phyloP scores from a whole-genome alignment of 352 stramenopile species.

The Phytopythium ostracodes region DNA sequence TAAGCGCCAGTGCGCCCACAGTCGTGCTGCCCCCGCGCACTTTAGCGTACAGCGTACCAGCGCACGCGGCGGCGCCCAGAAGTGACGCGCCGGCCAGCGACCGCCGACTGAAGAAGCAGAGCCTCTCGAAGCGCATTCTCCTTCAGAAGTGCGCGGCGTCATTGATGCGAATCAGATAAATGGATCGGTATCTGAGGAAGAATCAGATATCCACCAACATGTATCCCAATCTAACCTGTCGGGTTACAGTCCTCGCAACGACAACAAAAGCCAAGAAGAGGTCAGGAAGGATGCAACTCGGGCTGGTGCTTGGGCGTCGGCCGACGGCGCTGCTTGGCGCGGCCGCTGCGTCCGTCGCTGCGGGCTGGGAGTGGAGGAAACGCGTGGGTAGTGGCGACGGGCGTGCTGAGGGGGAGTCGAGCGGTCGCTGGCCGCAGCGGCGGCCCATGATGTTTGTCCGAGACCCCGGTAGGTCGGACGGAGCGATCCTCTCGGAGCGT shows the following conservation, averaged over 20 bases:
- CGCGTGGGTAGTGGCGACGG: background rate
- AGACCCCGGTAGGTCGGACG: constrained; percentile 13
- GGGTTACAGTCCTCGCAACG: too few relatives aligned
- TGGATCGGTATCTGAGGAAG: background rate
- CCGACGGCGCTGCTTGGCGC: background rate
- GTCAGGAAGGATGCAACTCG: background rate
- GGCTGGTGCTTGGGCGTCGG: background rate
- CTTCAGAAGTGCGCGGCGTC: too few relatives aligned
- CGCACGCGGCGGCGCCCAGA: background rate
- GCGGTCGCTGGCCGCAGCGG: constrained; percentile 14
- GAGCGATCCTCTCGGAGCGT: too few relatives aligned
- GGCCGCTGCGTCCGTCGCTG: constrained; percentile 1
- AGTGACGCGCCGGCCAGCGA: background rate
- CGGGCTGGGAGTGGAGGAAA: background rate
- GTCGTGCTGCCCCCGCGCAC: background rate
- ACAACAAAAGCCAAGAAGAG: too few relatives aligned
- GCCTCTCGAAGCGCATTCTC: background rate
- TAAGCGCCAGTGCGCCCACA: background rate
- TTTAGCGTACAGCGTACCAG: background rate
- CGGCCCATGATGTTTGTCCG: constrained; percentile 38
- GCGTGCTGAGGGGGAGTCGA: background rate
- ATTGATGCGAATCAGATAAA: background rate
- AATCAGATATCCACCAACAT: too few relatives aligned
- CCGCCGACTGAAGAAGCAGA: background rate
- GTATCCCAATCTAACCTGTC: too few relatives aligned